Evolutionary conservation across 441 rosid species (phyloP), one percentile per base, ranked within the genome.

Genomic region (California macrophylla): DNA sequence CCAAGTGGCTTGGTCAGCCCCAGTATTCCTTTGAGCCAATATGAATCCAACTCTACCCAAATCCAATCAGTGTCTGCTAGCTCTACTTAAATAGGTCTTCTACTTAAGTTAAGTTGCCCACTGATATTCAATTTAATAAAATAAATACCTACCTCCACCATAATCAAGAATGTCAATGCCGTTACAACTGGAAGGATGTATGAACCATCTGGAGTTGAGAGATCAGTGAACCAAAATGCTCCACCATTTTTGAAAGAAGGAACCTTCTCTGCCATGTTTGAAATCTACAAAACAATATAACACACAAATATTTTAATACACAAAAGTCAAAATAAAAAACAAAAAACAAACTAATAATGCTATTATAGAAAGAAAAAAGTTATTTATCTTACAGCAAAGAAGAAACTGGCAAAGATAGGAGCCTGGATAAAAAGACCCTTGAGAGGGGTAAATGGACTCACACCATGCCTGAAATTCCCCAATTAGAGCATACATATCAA

Each of bases 241-340:
- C 98, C 98, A 21, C 98, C 97, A 15, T 7, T 79, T 76, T 91
- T 86, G 73, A 93, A 91, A n/a, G 98, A 93, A 10, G 97, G 93
- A 62, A 91, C 89, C 69, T 91, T 93, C 79, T 93, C 98, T 29
- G 85, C 93, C 98, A 93, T 89, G 71, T 85, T 91, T 34, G 85
- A 25, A 71, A 93, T 78, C 98, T 93, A 82, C 29, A 63, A 40
- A 26, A 42, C 34, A 64, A 64, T 3, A 30, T 23, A 62, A 32
- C 4, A 12, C 9, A 38, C 20, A 16, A 25, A 38, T 23, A 29
- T 52, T 16, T 16, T 58, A 66, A 50, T 73, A 54, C 20, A 67
- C 65, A 78, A 67, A 12, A 9, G 36, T 32, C 6, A 2, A 28
- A 32, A 32, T 58, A 63, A 60, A 75, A 54, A 25, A 67, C 61